Base-by-base conservation (phyloP, 768 basidiomycete genomes). In the Auriscalpium microsporum region DNA sequence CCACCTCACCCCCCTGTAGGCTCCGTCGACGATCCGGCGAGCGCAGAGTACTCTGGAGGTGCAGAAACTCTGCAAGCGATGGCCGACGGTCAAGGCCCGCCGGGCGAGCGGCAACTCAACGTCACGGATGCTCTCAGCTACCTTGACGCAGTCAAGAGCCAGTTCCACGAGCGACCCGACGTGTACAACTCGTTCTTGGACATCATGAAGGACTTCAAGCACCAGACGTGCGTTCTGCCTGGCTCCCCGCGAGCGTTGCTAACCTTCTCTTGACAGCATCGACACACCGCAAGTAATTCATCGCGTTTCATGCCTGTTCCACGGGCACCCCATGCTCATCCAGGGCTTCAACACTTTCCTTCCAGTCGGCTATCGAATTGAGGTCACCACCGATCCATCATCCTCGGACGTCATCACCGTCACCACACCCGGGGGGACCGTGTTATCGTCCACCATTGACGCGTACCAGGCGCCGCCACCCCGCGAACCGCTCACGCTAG, bases 311-410 rank as follows among this genome's bases (percentile, higher is more conserved):
- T 81, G 85, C 49, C 83, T 99, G 23, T 98, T 99, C 73, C 82
- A 84, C 54, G 91, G 90, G 2, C 92, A 96, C 64, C 90, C 91
- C 0, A 67, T 75, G 6, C 86, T 99, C 58, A 97, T 99, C 47
- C 92, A 95, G 69, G 94, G 94, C 10, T 99, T 99, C 79, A 98
- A 97, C 72, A 96, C 94, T 0, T 99, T 98, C 72, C 79, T 99
- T 10, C 95, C 95, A 3, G 78, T 82, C 19, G 95, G 95, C 14
- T 99, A 97, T 67, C 85, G 90, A 48, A 97, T 99, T 68, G 92
- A 95, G 61, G 86, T 84, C 62, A 78, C 78, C 13, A 73, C 72
- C 35, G 84, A 88, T 62, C 71, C 78, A n/a, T 73, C 78, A n/a
- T 80, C 85, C 55, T 71, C 78, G 36, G 78, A 80, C 36, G 75